Conservation (phyloP, 2,329 filamentous ascomycete genomes). For the Cladophialophora psammophila region DNA sequence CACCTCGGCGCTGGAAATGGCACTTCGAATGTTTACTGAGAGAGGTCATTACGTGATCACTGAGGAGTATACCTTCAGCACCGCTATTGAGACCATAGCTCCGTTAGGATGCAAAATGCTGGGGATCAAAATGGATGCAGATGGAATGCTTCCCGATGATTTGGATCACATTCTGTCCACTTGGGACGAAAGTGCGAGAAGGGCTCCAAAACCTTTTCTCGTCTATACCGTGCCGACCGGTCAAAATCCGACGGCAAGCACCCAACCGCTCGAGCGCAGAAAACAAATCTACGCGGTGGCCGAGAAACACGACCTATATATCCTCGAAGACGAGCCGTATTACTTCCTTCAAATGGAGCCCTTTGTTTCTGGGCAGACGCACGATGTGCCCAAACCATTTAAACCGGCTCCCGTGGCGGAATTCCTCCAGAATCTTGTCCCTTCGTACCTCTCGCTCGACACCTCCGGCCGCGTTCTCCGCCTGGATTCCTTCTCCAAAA, state of each 20-base stretch:
- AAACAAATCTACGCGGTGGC: conserved; percentile 77
- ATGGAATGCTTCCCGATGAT: conserved; percentile 68
- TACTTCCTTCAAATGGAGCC: conserved; percentile 88
- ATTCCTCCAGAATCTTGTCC: conserved; percentile 76
- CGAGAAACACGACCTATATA: conserved; percentile 83
- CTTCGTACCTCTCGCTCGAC: conserved; percentile 80
- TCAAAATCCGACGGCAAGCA: conserved; percentile 90
- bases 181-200: conserved; percentile 67
- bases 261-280: conserved; percentile 72
- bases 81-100: conserved; percentile 70
- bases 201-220: conserved; percentile 70
- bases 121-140: conserved; percentile 69
- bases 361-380: conserved; percentile 60
- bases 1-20: conserved; percentile 84
- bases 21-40: conserved; percentile 79
- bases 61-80: conserved; percentile 91
- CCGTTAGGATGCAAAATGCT: conserved; percentile 69
- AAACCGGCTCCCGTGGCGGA: conserved; percentile 66
- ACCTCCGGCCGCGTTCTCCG: conserved; percentile 86
- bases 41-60: conserved; percentile 80
- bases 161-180: conserved; percentile 69
- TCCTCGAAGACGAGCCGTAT: conserved; percentile 93
- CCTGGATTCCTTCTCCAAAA: conserved; percentile 93
- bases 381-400: conserved; percentile 55
- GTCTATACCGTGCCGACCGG: conserved; percentile 80